Percentiles rank a stretch among this genome's conserved stretches.
Conservation (phyloP, 257 asterid genomes). For the Gentiana straminea region DNA sequence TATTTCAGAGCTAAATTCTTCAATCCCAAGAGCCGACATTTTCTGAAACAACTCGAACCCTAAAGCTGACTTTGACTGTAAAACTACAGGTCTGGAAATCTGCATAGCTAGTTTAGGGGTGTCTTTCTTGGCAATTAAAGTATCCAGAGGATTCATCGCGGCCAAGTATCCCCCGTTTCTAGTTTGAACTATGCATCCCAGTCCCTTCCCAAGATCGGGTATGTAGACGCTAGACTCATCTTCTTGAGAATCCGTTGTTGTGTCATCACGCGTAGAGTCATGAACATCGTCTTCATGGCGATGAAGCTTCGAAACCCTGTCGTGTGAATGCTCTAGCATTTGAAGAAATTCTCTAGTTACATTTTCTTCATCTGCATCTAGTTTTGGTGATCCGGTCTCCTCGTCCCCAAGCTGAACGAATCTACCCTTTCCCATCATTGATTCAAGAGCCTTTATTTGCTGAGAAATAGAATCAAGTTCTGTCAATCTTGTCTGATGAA, state of each 20-base stretch:
- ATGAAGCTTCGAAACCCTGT: slow-evolving; percentile 11
- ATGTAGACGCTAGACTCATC: slow-evolving; percentile 25
- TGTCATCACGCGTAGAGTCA: slow-evolving; percentile 16
- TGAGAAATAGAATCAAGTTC: slow-evolving; percentile 81
- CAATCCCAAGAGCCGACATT: slow-evolving; percentile 61
- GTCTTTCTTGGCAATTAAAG: slow-evolving; percentile 33
- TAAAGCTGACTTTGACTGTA: slow-evolving; percentile 26
- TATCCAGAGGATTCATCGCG: slow-evolving; percentile 62
- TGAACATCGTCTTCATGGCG: slow-evolving; percentile 16
- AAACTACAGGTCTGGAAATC: slow-evolving; percentile 54
- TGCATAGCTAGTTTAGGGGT: slow-evolving; percentile 81
- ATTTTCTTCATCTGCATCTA: slow-evolving; percentile 79
- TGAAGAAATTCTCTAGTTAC: slow-evolving; percentile 81
- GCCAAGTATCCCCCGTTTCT: slow-evolving; percentile 78
- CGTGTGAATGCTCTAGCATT: slow-evolving; percentile 52
- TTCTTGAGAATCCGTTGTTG: slow-evolving; percentile 16
- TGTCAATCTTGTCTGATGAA: slow-evolving; percentile 39
- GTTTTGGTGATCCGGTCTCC: slow-evolving; percentile 38
- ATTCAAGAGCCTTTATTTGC: slow-evolving; percentile 86
- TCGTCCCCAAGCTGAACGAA: slow-evolving; percentile 28
- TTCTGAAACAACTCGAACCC: slow-evolving; percentile 67
- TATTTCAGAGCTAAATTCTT: slow-evolving; percentile 46
- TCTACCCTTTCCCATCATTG: slow-evolving; percentile 58
- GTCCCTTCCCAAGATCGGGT: slow-evolving; percentile 83
- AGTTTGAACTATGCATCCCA: slow-evolving; percentile 81